Conservation (phyloP, 345 rosid genomes). For the Lepidium aucheri region DNA sequence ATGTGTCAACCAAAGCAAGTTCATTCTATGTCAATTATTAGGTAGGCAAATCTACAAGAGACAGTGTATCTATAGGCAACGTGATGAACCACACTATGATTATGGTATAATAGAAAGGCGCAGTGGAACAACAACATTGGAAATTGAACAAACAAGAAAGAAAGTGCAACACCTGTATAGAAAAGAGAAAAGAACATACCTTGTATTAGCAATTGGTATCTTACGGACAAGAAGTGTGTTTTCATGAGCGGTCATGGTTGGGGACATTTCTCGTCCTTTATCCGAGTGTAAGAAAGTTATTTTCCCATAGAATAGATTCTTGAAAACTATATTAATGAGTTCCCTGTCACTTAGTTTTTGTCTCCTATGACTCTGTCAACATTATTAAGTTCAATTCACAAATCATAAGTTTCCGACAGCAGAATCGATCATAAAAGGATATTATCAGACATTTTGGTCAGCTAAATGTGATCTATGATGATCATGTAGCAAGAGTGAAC, state of each 20-base stretch:
- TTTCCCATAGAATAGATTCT: slow-evolving; percentile 64
- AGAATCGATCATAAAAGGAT: not conserved
- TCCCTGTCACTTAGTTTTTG: slow-evolving; percentile 50
- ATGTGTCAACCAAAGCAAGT: not conserved
- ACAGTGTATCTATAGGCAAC: not conserved
- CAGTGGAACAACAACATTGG: not conserved
- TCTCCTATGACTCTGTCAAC: slow-evolving; percentile 52
- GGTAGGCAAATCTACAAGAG: not conserved
- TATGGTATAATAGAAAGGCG: not conserved
- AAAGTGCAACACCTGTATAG: no score
- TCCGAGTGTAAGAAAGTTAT: slow-evolving; percentile 65
- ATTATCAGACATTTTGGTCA: not conserved
- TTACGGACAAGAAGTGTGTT: slow-evolving; percentile 86
- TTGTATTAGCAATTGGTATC: slow-evolving; percentile 53
- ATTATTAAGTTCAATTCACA: not conserved
- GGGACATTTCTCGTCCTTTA: slow-evolving; percentile 66
- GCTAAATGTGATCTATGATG: no score
- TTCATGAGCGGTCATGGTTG: slow-evolving; percentile 48
- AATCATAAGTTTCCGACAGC: not conserved
- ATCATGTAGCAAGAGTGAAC: no score
- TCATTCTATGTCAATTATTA: not conserved
- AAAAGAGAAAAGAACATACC: slow-evolving; percentile 41
- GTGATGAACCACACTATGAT: not conserved
- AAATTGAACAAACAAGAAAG: no score
- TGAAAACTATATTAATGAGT: slow-evolving; percentile 43